phyloP scores from a whole-genome alignment of 768 basidiomycete genomes.

The Lentinus tigrinus region DNA sequence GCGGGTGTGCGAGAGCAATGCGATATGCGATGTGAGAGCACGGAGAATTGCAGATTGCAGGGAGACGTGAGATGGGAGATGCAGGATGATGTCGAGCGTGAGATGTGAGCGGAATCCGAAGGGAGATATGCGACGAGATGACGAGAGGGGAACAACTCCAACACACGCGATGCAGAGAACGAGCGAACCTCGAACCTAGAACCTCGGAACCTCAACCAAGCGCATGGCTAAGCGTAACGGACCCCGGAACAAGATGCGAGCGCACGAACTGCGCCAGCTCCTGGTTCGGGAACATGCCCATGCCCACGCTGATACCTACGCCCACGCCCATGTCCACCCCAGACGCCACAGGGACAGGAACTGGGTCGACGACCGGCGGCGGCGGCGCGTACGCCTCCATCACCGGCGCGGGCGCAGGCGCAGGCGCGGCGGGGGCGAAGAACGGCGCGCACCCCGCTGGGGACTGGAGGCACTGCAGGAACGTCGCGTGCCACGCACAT shows the following conservation, averaged over 20 bases:
- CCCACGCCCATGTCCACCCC: neutral
- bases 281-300: constrained; percentile 7
- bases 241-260: constrained; percentile 9
- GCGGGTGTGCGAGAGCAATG: neutral
- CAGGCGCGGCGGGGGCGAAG: neutral
- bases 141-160: too few relatives aligned
- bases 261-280: constrained; percentile 16
- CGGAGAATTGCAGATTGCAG: too few relatives aligned
- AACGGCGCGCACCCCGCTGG: constrained; percentile 12
- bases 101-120: too few relatives aligned
- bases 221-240: constrained; percentile 18
- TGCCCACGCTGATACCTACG: neutral
- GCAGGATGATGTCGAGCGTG: neutral
- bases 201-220: constrained; percentile 6
- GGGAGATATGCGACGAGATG: too few relatives aligned
- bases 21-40: neutral
- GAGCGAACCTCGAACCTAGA: neutral
- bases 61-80: neutral
- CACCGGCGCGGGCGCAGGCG: neutral
- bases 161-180: too few relatives aligned
- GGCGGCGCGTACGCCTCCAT: neutral
- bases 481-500: constrained; percentile 16
- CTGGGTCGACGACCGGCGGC: neutral
- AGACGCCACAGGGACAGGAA: neutral
- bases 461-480: constrained; percentile 18